phyloP scores from a whole-genome alignment of 441 rosid species.

The Capsella rubella region DNA sequence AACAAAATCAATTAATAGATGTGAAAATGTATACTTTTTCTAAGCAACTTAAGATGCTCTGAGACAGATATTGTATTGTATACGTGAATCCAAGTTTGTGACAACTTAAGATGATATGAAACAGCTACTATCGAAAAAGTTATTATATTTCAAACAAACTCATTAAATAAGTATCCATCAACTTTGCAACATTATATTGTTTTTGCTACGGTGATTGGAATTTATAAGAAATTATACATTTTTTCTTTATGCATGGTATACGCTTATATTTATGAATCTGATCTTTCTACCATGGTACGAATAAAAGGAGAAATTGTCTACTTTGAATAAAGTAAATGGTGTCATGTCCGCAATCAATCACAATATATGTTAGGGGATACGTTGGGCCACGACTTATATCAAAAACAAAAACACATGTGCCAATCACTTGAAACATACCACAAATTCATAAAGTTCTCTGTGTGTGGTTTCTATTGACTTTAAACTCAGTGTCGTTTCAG shows the following conservation, averaged over 20 bases:
- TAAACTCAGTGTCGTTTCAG: not conserved
- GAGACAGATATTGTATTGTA: no score
- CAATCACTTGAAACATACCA: conserved; percentile 23
- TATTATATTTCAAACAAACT: not conserved
- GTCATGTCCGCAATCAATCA: conserved; percentile 31
- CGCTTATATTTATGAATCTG: not conserved
- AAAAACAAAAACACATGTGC: conserved; percentile 27
- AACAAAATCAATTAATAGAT: no score
- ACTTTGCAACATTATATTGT: not conserved
- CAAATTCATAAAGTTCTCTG: conserved; percentile 13
- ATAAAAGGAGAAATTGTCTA: conserved; percentile 7
- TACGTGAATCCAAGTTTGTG: conserved; percentile 21
- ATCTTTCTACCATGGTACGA: not conserved
- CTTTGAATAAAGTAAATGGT: conserved; percentile 32
- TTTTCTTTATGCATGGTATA: not conserved
- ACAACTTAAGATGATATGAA: conserved; percentile 26
- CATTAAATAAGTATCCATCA: not conserved
- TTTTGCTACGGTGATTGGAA: not conserved
- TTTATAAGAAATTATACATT: not conserved
- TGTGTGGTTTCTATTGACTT: conserved; percentile 32
- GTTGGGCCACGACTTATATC: conserved; percentile 29
- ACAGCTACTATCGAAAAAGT: not conserved
- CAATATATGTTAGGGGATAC: not conserved
- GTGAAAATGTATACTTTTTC: no score
- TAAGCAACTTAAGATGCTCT: no score